Base-by-base conservation (phyloP, 1,284 basidiomycete genomes). In the Mixia osmundae region DNA sequence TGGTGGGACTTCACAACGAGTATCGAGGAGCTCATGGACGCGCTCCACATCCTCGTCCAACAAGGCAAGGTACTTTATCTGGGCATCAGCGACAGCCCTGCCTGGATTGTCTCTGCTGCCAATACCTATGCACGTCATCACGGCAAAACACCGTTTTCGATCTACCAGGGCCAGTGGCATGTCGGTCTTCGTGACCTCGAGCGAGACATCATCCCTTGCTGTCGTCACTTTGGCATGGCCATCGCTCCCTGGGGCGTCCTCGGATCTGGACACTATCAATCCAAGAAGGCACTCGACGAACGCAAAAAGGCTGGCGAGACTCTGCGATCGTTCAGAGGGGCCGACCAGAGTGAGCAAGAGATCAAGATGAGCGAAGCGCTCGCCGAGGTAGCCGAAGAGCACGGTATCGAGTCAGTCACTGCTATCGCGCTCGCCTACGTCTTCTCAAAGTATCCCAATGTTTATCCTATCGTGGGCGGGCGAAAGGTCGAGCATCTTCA, bases 141-240 rank as follows among this genome's bases (percentile, higher is more conserved):
- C 33, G 61, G 58, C 5, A 57, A 63, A 50, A 60, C 64, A 1
- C 66, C 61, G 5, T 71, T 71, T 43, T 59, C 62, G 29, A 55
- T 71, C 38, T 71, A 68, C 48, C 67, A 70, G 50, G 69, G 67
- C 19, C 44, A 47, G 9, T 71, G 64, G 63, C 65, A 59, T 44
- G 54, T 68, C 33, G 50, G 12, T 21, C 19, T 39, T 25, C 59
- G 67, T 31, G 65, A 65, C 40, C 56, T 69, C 37, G 68, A 70
- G 54, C 57, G 66, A 10, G 68, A 71, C n/a, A 64, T 71, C 43
- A 60, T 72, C 33, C 68, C 67, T 5, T 69, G 71, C 68, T 56
- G 52, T 33, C 54, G 56, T 23, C 48, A 43, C 37, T 60, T 62
- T 35, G 60, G 62, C 34, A 55, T 61, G 57, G 59, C 63, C 0